These are phyloP conservation scores for Lindgomyces ingoldianus DNA, from an alignment of 495 filamentous ascomycete species.

Conservation along the genomic window DNA sequence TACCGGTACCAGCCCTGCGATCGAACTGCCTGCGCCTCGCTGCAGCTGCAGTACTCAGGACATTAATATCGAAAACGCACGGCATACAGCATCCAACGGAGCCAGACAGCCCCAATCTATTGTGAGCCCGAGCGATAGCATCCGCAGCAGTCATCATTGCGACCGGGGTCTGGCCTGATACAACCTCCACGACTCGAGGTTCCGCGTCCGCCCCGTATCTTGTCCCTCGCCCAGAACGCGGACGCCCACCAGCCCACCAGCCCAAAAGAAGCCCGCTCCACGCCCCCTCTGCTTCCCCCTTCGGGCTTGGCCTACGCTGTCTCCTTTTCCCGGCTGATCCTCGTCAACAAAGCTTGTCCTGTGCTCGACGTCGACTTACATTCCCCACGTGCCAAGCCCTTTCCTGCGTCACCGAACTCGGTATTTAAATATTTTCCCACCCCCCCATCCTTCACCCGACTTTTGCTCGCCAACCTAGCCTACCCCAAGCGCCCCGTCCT, in stretches of 20 bases:
- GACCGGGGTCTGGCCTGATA: slow-evolving; percentile 23
- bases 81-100: slow-evolving; percentile 6
- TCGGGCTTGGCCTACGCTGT: slow-evolving; percentile 24
- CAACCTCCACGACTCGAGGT: slow-evolving; percentile 24
- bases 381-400: slow-evolving; percentile 23
- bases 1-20: background rate
- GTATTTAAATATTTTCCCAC: slow-evolving; percentile 32
- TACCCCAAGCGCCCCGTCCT: slow-evolving; percentile 16
- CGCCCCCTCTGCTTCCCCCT: slow-evolving; percentile 7
- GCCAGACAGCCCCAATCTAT: slow-evolving; percentile 21
- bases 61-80: slow-evolving; percentile 9
- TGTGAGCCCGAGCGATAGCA: slow-evolving; percentile 15
- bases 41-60: background rate
- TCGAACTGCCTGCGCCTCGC: slow-evolving; percentile 3
- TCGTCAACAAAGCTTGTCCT: slow-evolving; percentile 33
- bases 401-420: slow-evolving; percentile 13
- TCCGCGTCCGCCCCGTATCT: slow-evolving; percentile 27
- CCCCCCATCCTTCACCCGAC: slow-evolving; percentile 25
- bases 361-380: background rate
- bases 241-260: slow-evolving; percentile 13
- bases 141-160: slow-evolving; percentile 23
- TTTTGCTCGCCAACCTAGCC: slow-evolving; percentile 21
- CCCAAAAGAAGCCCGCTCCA: slow-evolving; percentile 27
- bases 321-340: slow-evolving; percentile 37
- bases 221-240: slow-evolving; percentile 1